A percentile compares a stretch with the other conserved stretches of the same genome.
Conservation (phyloP, 139 green algal genomes). For the Chlamydomonas sphaeroides region DNA sequence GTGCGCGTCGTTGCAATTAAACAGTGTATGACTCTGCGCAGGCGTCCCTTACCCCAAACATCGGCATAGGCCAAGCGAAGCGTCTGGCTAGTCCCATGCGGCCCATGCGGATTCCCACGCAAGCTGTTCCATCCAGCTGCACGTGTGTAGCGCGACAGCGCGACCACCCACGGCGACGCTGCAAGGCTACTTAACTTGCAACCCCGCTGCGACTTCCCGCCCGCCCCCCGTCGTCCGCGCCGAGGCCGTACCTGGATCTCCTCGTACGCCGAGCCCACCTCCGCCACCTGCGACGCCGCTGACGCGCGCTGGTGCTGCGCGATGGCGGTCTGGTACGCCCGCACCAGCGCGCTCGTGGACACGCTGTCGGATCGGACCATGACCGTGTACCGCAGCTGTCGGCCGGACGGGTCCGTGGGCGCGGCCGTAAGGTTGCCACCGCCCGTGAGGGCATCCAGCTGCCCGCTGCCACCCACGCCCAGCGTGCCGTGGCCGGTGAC, state of each 20-base stretch:
- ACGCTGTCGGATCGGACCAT: slow-evolving; percentile 38
- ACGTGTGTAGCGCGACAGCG: too few relatives aligned
- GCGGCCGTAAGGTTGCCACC: slow-evolving; percentile 4
- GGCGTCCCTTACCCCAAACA: too few relatives aligned
- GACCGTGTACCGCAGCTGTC: slow-evolving; percentile 37
- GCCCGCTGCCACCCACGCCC: slow-evolving; percentile 2
- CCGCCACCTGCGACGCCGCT: not conserved
- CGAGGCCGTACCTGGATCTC: slow-evolving; percentile 48
- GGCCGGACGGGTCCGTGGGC: not conserved
- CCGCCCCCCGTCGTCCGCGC: too few relatives aligned
- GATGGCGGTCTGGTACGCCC: slow-evolving; percentile 45
- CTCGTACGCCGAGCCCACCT: slow-evolving; percentile 30
- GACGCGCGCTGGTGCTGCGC: slow-evolving; percentile 38
- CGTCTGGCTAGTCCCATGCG: too few relatives aligned
- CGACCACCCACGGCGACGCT: too few relatives aligned
- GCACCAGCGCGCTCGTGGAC: slow-evolving; percentile 43
- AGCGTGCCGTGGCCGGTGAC: not conserved
- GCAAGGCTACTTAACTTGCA: too few relatives aligned
- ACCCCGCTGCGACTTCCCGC: too few relatives aligned
- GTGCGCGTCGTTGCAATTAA: too few relatives aligned
- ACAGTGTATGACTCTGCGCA: too few relatives aligned
- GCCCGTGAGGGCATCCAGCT: slow-evolving; percentile 20
- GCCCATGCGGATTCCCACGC: too few relatives aligned
- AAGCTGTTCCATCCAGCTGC: too few relatives aligned
- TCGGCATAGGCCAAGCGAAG: too few relatives aligned